phyloP scores from a whole-genome alignment of 805 yeast genomes.

The Hanseniaspora jakobsenii region DNA sequence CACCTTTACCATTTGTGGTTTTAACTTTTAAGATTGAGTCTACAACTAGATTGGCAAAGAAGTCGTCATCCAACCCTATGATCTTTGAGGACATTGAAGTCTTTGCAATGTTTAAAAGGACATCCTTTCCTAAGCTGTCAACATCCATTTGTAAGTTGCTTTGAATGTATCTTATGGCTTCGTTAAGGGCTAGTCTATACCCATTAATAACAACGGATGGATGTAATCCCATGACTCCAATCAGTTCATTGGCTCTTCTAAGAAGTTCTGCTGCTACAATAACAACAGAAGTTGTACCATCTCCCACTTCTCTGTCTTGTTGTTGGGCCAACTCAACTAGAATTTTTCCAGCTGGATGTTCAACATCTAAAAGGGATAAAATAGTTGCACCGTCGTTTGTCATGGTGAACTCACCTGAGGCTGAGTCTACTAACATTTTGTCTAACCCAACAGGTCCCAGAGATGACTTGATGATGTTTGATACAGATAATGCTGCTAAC shows the following conservation, averaged over 20 bases:
- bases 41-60: constrained; percentile 81
- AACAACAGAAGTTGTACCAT: constrained; percentile 95
- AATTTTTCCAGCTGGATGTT: constrained; percentile 97
- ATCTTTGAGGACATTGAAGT: constrained; percentile 96
- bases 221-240: constrained; percentile 73
- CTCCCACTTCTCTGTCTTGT: constrained; percentile 97
- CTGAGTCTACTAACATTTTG: constrained; percentile 81
- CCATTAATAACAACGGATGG: constrained; percentile 98
- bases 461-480: constrained; percentile 74
- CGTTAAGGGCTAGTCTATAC: constrained; percentile 82
- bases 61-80: constrained; percentile 86
- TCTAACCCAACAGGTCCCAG: constrained; percentile 97
- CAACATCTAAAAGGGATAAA: constrained; percentile 78
- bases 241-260: constrained; percentile 86
- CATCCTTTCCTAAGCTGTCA: constrained; percentile 66
- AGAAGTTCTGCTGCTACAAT: constrained; percentile 87
- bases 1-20: constrained; percentile 79
- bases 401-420: constrained; percentile 97
- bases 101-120: constrained; percentile 81
- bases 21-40: constrained; percentile 93
- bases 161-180: constrained; percentile 74
- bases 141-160: constrained; percentile 77
- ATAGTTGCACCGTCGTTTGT: constrained; percentile 99
- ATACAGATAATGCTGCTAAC: constrained; percentile 78
- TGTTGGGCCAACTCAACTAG: constrained; percentile 95